Base-by-base conservation (phyloP, 495 filamentous ascomycete genomes). In the Podospora tetraspora region DNA sequence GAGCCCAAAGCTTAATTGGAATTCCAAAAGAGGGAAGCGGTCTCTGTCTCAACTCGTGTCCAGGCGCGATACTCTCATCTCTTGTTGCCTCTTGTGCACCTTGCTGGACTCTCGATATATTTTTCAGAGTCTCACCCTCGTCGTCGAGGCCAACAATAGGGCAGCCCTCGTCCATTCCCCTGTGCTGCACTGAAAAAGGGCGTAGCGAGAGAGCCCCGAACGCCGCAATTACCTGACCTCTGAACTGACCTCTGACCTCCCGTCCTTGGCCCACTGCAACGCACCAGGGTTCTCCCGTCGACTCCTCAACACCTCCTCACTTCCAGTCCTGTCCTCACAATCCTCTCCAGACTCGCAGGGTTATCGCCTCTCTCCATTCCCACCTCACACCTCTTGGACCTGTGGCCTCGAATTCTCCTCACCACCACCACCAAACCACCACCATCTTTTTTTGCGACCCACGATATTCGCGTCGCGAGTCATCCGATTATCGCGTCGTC, bases 1-100 rank as follows among this genome's bases (percentile, higher is more conserved):
- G 37, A 30, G 12, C 37, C 57, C 61, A 59, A 62, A 59, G 63
- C 70, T 76, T 75, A 77, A 75, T 77, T 75, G 73, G 66, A 69
- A 62, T 65, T 64, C 66, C 67, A 24, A 66, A 69, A 68, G 27
- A 64, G 70, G 63, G 61, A 62, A 70, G 8, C 22, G 34, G 57
- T 62, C 57, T 52, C 25, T 32, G 3, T 27, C 56, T 34, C 63
- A 22, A 21, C 19, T 63, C 12, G 22, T 37, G 21, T 43, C 30
- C 27, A 2, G 27, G 43, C 37, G 43, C 43, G 43, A 52, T 52
- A 52, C n/a, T 52, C 16, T 8, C 7, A 9, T 52, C 16, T n/a
- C 43, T 52, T 52, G 43, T 9, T 52, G 7, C 16, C 43, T 43
- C 13, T 43, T 43, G 34, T 43, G 34, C 12, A 27, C 9, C 29